Conservation (phyloP, 495 filamentous ascomycete genomes). For the Oidiodendron maius region DNA sequence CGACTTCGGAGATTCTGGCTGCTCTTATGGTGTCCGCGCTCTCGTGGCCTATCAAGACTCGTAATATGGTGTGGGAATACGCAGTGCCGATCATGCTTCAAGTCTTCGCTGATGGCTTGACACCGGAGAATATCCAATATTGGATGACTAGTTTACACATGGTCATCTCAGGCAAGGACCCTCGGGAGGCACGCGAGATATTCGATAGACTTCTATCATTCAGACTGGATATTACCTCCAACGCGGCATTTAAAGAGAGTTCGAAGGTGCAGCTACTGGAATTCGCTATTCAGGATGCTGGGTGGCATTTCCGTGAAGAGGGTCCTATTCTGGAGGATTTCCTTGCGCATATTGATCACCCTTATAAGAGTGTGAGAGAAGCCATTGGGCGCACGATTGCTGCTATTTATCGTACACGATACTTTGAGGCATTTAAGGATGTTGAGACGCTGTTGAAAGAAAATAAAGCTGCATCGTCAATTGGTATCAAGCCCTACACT, state of each 20-base stretch:
- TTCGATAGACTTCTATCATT: slow-evolving; percentile 80
- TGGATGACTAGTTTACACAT: slow-evolving; percentile 93
- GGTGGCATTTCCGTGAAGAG: slow-evolving; percentile 94
- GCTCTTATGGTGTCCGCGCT: slow-evolving; percentile 70
- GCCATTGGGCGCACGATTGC: slow-evolving; percentile 87
- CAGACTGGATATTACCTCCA: slow-evolving; percentile 87
- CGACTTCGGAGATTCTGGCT: slow-evolving; percentile 89
- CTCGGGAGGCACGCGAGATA: slow-evolving; percentile 78
- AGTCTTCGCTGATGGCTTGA: slow-evolving; percentile 83
- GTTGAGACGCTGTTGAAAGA: slow-evolving; percentile 66
- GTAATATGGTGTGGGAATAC: slow-evolving; percentile 77
- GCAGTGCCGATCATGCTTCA: slow-evolving; percentile 81
- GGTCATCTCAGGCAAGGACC: slow-evolving; percentile 72
- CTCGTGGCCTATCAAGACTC: slow-evolving; percentile 62
- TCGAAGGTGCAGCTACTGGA: slow-evolving; percentile 91
- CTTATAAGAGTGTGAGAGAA: slow-evolving; percentile 94
- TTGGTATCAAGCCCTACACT: slow-evolving; percentile 79
- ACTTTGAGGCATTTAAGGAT: slow-evolving; percentile 86
- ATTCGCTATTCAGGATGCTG: slow-evolving; percentile 77
- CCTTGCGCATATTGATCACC: slow-evolving; percentile 86
- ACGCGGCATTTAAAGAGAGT: slow-evolving; percentile 98
- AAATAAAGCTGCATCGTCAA: slow-evolving; percentile 73
- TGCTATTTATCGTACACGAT: slow-evolving; percentile 79
- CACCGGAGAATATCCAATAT: slow-evolving; percentile 88
- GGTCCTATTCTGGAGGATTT: slow-evolving; percentile 87